Percentiles rank a stretch among this genome's conserved stretches.
Conservation (phyloP, 1,139 yeast genomes). For the Yamadazyma membranifaciens region DNA sequence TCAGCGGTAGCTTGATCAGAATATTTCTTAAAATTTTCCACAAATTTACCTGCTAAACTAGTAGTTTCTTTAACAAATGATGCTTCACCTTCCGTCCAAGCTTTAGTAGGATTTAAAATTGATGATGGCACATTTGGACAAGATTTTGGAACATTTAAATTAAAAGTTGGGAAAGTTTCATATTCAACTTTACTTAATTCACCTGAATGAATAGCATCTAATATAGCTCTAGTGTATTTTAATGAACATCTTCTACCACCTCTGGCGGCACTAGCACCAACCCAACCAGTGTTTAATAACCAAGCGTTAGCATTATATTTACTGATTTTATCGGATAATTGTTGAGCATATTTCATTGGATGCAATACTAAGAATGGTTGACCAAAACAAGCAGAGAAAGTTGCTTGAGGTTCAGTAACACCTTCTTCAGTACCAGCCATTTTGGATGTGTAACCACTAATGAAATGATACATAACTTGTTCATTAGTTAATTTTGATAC, state of each 20-base stretch:
- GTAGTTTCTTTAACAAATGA: constrained; percentile 70
- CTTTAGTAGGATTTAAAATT: constrained; percentile 81
- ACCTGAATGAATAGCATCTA: constrained; percentile 94
- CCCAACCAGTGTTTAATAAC: constrained; percentile 99
- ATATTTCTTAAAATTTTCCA: constrained; percentile 84
- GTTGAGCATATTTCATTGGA: constrained; percentile 97
- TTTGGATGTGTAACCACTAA: constrained; percentile 97
- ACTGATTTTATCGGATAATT: constrained; percentile 90
- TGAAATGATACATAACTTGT: constrained; percentile 98
- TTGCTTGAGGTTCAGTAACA: constrained; percentile 96
- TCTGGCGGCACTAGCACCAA: constrained; percentile 85
- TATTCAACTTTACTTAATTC: constrained; percentile 75
- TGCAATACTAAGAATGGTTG: constrained; percentile 98
- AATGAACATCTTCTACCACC: constrained; percentile 98
- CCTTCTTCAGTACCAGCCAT: constrained; percentile 99
- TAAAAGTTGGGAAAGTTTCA: constrained; percentile 85
- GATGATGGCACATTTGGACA: constrained; percentile 83
- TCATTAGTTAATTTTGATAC: constrained; percentile 91
- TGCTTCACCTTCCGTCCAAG: constrained; percentile 74
- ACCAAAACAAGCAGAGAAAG: constrained; percentile 98
- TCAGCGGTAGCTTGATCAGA: constrained; percentile 79
- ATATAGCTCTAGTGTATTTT: constrained; percentile 95
- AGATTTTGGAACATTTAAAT: constrained; percentile 80
- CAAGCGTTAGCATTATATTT: constrained; percentile 90
- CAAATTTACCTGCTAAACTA: constrained; percentile 73